phyloP scores from a whole-genome alignment of 129 eudicot genomes.

The Daucus carota region DNA sequence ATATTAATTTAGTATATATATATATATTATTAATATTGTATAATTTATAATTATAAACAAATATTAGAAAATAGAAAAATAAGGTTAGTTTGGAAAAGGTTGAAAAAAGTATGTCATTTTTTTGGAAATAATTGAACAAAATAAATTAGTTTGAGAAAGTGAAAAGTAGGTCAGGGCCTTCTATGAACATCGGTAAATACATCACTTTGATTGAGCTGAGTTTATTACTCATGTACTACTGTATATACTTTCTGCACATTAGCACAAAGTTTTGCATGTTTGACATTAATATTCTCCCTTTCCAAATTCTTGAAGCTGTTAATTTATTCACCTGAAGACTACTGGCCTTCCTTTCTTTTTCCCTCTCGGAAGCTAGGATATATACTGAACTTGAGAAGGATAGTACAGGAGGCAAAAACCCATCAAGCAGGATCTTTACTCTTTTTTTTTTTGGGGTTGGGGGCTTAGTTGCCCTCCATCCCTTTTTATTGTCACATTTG shows the following conservation, averaged over 20 bases:
- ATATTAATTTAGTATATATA: too few species aligned
- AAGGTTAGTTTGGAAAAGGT: too few species aligned
- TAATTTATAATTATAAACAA: too few species aligned
- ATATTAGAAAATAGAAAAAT: too few species aligned
- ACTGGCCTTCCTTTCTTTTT: not conserved
- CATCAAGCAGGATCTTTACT: not conserved
- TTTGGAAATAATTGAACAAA: too few species aligned
- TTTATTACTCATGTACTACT: not conserved
- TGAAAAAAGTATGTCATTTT: too few species aligned
- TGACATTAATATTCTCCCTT: not conserved
- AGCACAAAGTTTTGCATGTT: not conserved
- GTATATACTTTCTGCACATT: not conserved
- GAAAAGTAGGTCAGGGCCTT: too few species aligned
- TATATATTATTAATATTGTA: too few species aligned
- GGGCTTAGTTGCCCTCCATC: too few species aligned
- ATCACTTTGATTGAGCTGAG: conserved; percentile 1
- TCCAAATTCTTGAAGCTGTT: not conserved
- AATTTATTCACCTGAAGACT: not conserved
- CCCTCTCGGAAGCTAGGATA: not conserved
- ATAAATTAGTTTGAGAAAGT: too few species aligned
- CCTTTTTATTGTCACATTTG: too few species aligned
- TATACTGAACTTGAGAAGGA: not conserved
- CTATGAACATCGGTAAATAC: conserved; percentile 76
- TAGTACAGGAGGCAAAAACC: not conserved
- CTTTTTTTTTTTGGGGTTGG: not conserved